Base-by-base conservation (phyloP, 2,329 filamentous ascomycete species). In the Aspergillaceae sp. region DNA sequence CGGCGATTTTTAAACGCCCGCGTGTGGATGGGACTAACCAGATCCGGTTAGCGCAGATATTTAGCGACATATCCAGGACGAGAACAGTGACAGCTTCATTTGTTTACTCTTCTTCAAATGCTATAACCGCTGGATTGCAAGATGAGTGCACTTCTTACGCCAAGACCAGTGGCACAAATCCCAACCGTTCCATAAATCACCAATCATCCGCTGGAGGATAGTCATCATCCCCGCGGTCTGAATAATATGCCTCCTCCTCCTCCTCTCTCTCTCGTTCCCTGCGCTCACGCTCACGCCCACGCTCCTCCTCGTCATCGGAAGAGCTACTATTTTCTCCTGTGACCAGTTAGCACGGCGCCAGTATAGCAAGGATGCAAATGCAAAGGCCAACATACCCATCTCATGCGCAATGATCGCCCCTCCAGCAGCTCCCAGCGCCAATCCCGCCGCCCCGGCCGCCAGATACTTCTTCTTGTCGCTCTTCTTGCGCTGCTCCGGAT, bases 351-450 rank as follows among this genome's bases (percentile, higher is more conserved):
- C 36, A 38, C 7, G 7, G 7, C 11, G 3, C 6, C 35, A 37
- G 30, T 5, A 2, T 32, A 32, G 8, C 40, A 10, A 7, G n/a
- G 9, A 9, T 3, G n/a, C 5, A 10, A 29, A 9, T 3, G n/a
- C 5, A 10, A 29, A 7, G 40, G 29, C 29, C n/a, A 29, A 29
- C 27, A 3, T 41, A 41, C 40, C 27, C 26, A 29, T 29, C 44
- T 75, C 76, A 56, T 81, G 70, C 8, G 73, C 74, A 47, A 83
- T 62, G 33, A 80, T 57, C 3, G 77, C 80, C 41, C 79, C 80
- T 7, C 76, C 80, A 32, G 79, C 59, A 38, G 72, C 75, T 50
- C 78, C 78, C 6, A 73, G 66, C 0, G 77, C 79, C 29, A 82
- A 50, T 57, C 80, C 80, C 38, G 73, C 80, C 4, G 76, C 75